These are phyloP conservation scores for Lasiodiplodia gonubiensis DNA, from an alignment of 2,329 filamentous ascomycete species.

Conservation along the genomic window DNA sequence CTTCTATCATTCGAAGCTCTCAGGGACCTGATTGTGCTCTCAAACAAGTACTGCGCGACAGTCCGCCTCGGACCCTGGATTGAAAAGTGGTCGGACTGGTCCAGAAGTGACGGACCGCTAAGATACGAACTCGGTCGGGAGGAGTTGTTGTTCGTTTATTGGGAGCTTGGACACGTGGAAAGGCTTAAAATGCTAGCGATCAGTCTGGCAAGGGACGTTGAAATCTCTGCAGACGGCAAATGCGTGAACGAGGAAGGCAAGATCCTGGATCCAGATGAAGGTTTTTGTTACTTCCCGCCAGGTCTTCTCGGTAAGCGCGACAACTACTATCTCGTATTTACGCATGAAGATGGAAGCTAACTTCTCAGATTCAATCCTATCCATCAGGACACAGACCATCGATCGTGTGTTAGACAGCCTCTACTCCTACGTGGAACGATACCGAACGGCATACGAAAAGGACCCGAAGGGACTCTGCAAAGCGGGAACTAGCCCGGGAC, in stretches of 20 bases:
- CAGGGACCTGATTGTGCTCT: not conserved
- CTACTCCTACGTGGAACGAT: not conserved
- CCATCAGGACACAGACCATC: not conserved
- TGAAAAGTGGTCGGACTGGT: not conserved
- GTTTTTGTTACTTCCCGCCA: not conserved
- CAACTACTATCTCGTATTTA: not conserved
- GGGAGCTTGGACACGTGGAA: not conserved
- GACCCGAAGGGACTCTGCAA: not conserved
- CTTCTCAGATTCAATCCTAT: not conserved
- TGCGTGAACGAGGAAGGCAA: not conserved
- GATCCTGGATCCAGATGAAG: not conserved
- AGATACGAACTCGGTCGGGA: not conserved
- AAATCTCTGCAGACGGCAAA: not conserved
- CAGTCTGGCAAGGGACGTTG: not conserved
- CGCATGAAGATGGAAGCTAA: not conserved
- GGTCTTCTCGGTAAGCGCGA: not conserved
- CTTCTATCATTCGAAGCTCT: not conserved
- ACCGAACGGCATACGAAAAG: not conserved
- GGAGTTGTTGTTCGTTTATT: slow-evolving; percentile 7
- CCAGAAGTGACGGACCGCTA: too few relatives aligned
- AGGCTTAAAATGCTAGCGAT: not conserved
- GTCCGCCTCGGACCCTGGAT: not conserved
- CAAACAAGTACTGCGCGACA: slow-evolving; percentile 5
- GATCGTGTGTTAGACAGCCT: not conserved
- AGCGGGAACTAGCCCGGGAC: too few relatives aligned